phyloP scores from a whole-genome alignment of 352 stramenopile genomes.

The Phytophthora chlamydospora region DNA sequence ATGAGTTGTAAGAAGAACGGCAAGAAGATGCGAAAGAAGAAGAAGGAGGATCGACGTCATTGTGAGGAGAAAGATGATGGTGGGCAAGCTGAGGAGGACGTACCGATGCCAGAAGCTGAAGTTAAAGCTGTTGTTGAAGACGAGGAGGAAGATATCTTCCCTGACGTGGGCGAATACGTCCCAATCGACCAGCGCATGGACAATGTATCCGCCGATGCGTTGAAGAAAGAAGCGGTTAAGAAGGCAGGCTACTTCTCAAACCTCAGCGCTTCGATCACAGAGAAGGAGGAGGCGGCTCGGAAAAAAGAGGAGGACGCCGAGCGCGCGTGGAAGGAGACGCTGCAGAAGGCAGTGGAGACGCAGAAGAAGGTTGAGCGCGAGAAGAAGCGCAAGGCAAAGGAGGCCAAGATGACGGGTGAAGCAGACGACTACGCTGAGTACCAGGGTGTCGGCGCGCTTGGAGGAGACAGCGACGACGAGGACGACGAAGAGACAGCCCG shows the following conservation, averaged over 20 bases:
- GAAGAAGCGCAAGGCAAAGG: slow-evolving; percentile 43
- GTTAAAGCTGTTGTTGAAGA: slow-evolving; percentile 31
- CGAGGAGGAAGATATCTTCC: slow-evolving; percentile 80
- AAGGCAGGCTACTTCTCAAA: slow-evolving; percentile 67
- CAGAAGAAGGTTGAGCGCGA: slow-evolving; percentile 53
- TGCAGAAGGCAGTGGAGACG: slow-evolving; percentile 59
- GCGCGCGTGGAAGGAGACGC: slow-evolving; percentile 59
- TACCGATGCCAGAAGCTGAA: slow-evolving; percentile 7
- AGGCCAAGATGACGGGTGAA: slow-evolving; percentile 40
- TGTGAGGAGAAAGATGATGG: slow-evolving; percentile 3
- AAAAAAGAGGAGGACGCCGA: slow-evolving; percentile 54
- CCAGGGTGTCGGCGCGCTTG: slow-evolving; percentile 39
- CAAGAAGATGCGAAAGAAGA: slow-evolving; percentile 57
- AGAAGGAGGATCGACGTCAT: slow-evolving; percentile 35
- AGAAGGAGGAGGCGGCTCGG: slow-evolving; percentile 47
- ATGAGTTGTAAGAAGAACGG: slow-evolving; percentile 28
- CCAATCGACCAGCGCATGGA: slow-evolving; percentile 58
- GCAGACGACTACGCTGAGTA: slow-evolving; percentile 73
- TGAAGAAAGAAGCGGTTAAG: slow-evolving; percentile 27
- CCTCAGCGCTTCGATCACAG: slow-evolving; percentile 70
- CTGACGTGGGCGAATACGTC: slow-evolving; percentile 72
- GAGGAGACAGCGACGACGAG: slow-evolving; percentile 73
- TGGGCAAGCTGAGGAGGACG: slow-evolving; percentile 2
- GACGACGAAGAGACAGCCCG: slow-evolving; percentile 44
- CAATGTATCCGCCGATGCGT: slow-evolving; percentile 9